These are phyloP conservation scores for Talaromyces amestolkiae DNA, from an alignment of 2,329 filamentous ascomycete species.

Conservation along the genomic window DNA sequence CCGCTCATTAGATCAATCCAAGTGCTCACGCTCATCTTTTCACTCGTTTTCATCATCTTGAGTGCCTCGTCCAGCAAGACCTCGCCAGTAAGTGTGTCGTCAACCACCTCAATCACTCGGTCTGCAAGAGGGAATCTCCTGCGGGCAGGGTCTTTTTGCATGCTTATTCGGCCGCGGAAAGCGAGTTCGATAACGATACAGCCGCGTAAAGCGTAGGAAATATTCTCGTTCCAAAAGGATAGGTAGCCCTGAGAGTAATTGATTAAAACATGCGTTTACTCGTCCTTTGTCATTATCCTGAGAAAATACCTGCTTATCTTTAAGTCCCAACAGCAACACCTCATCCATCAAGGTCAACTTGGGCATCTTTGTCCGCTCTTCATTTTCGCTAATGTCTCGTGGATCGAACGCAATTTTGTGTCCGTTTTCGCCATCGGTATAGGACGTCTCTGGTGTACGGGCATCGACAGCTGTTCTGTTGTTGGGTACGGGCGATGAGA, in stretches of 20 bases:
- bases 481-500: conserved; percentile 62
- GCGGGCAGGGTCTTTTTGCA: conserved; percentile 93
- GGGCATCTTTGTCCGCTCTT: conserved; percentile 93
- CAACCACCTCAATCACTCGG: conserved; percentile 92
- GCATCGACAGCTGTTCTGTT: conserved; percentile 58
- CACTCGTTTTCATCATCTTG: conserved; percentile 99
- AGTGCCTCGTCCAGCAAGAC: conserved; percentile 94
- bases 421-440: conserved; percentile 82
- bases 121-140: conserved; percentile 91
- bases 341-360: conserved; percentile 99
- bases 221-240: conserved; percentile 99
- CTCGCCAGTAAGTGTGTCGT: conserved; percentile 94
- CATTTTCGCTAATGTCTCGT: conserved; percentile 93
- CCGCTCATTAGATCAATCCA: conserved; percentile 99
- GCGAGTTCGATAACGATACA: conserved; percentile 98
- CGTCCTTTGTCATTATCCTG: not conserved
- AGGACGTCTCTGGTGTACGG: conserved; percentile 70
- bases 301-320: conserved; percentile 85
- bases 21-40: conserved; percentile 99
- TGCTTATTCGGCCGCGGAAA: conserved; percentile 92
- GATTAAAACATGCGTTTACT: not conserved
- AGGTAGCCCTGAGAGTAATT: conserved; percentile 77
- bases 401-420: conserved; percentile 99
- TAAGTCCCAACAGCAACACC: conserved; percentile 87
- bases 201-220: conserved; percentile 93